These are phyloP conservation scores for Colletotrichum brevisporum DNA, from an alignment of 2,329 filamentous ascomycete species.

Conservation along the genomic window DNA sequence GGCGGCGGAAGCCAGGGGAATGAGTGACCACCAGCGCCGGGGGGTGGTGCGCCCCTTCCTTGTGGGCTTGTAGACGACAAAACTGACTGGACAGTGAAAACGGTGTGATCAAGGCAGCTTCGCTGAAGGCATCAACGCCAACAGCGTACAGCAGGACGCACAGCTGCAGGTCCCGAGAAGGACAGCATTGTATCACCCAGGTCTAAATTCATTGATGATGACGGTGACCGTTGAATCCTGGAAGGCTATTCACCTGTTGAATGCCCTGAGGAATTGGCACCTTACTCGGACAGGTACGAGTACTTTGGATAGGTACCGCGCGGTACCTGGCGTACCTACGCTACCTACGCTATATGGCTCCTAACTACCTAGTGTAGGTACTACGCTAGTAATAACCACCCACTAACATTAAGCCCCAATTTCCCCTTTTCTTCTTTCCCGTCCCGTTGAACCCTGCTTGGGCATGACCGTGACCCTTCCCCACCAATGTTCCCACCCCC, in stretches of 20 bases:
- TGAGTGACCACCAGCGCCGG: background rate
- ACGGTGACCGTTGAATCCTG: background rate
- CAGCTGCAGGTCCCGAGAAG: slow-evolving; percentile 5
- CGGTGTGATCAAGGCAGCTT: background rate
- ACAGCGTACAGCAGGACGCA: slow-evolving; percentile 18
- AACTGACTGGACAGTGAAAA: too few species aligned
- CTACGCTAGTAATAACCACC: background rate
- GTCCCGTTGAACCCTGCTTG: slow-evolving; percentile 20
- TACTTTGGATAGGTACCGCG: too few species aligned
- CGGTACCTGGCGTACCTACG: too few species aligned
- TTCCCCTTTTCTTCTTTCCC: slow-evolving; percentile 30
- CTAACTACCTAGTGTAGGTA: too few species aligned
- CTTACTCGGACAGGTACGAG: too few species aligned
- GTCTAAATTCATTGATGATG: too few species aligned
- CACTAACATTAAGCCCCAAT: slow-evolving; percentile 31
- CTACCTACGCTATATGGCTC: background rate
- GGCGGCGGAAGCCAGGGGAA: slow-evolving; percentile 27
- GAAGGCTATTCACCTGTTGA: background rate
- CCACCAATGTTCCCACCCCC: slow-evolving; percentile 4
- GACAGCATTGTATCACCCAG: too few species aligned
- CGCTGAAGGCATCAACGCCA: background rate
- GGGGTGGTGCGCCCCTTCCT: slow-evolving; percentile 5
- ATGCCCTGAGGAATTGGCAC: background rate
- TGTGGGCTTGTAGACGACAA: background rate
- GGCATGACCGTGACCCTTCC: background rate